Percentiles rank a stretch among this genome's conserved stretches.
Evolutionary conservation across 768 basidiomycete species (phyloP).

Genomic region (Cystobasidium onofrii): DNA sequence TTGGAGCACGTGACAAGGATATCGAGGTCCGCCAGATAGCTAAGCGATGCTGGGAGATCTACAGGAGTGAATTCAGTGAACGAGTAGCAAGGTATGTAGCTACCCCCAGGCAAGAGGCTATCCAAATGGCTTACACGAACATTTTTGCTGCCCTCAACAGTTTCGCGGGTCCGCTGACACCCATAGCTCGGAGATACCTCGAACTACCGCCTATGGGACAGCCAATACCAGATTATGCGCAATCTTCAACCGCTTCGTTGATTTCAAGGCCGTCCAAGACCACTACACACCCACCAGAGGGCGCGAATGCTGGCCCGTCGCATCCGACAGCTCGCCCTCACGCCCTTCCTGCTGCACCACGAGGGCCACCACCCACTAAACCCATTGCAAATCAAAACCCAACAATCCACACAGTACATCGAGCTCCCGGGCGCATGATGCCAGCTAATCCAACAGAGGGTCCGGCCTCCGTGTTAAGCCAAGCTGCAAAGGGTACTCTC

Average conservation of each 20-base stretch:
- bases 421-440: neutral
- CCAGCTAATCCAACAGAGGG: neutral
- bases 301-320: neutral
- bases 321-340: neutral
- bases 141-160: slow-evolving; percentile 33
- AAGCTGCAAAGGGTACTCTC: neutral
- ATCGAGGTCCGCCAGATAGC: slow-evolving; percentile 45
- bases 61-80: slow-evolving; percentile 44
- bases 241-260: neutral
- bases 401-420: neutral
- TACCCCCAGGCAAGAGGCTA: too few relatives aligned
- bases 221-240: neutral
- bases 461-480: neutral
- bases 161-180: slow-evolving; percentile 48
- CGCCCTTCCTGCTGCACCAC: neutral
- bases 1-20: slow-evolving; percentile 47
- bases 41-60: slow-evolving; percentile 47
- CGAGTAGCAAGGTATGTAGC: slow-evolving; percentile 45
- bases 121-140: too few relatives aligned
- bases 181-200: slow-evolving; percentile 47
- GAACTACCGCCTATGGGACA: slow-evolving; percentile 39
- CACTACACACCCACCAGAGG: neutral
- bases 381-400: neutral
- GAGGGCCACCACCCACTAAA: neutral
- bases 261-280: neutral